Base-by-base conservation (phyloP, 163 green algal species). In the Botryococcus braunii region DNA sequence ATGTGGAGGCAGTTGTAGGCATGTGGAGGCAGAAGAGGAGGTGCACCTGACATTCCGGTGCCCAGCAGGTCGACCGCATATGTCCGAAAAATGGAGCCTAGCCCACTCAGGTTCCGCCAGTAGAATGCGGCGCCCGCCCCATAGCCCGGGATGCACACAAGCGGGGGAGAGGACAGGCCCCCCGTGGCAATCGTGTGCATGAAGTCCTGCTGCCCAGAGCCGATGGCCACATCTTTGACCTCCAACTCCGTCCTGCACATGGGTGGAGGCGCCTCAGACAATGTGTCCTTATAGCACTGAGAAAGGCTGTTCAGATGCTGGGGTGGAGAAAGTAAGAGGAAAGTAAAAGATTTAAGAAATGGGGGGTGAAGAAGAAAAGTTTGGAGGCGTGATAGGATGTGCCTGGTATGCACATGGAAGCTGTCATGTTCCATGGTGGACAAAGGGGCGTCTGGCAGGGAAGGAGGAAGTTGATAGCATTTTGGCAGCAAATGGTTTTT, bases 11-110 rank as follows among this genome's bases (percentile, higher is more conserved):
- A n/a, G n/a, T n/a, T n/a, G n/a, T n/a, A n/a, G n/a, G n/a, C n/a
- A n/a, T n/a, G n/a, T n/a, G n/a, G n/a, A n/a, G n/a, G n/a, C n/a
- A n/a, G n/a, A n/a, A n/a, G n/a, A n/a, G n/a, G n/a, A 40, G 34
- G 32, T 64, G 23, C 58, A 78, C 79, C 83, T 55, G 85, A 92
- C 40, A 94, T 82, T 0, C 89, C 89, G 3, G 86, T 95, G 52
- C 89, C 89, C 25, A 95, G 77, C 73, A 85, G 88, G 77, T 96
- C 89, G 5, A 94, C 78, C 2, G 78, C 78, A 68, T 84, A 85
- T 5, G 88, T 56, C 8, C 72, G 68, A 64, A 92, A 88, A 11
- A 66, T 65, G 21, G 47, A 34, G 9, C 72, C 66, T 23, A 96
- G 71, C 1, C 71, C 77, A 9, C 78, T 74, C 23, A 95, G 49